These are phyloP conservation scores for Quercus alba DNA, from an alignment of 306 rosid species.

Conservation along the genomic window DNA sequence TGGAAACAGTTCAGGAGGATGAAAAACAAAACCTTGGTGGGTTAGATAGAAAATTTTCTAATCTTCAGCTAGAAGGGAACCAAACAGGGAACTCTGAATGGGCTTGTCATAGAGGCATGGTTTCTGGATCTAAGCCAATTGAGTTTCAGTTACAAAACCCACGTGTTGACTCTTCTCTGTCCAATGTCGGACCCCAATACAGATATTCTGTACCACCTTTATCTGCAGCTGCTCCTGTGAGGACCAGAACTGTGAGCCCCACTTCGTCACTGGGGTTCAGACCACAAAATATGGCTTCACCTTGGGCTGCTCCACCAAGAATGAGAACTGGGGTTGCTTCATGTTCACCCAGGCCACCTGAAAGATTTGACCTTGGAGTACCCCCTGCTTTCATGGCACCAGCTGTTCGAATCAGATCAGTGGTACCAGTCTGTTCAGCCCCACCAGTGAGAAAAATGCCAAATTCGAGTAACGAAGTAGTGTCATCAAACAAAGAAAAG, in stretches of 20 bases:
- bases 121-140: slow-evolving; percentile 27
- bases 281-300: slow-evolving; percentile 33
- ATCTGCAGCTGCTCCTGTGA: slow-evolving; percentile 34
- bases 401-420: slow-evolving; percentile 70
- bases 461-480: slow-evolving; percentile 26
- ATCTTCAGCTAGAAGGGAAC: slow-evolving; percentile 28
- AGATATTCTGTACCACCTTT: slow-evolving; percentile 39
- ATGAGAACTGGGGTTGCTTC: slow-evolving; percentile 40
- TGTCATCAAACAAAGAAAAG: slow-evolving; percentile 24
- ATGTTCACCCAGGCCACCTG: slow-evolving; percentile 33
- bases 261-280: slow-evolving; percentile 34
- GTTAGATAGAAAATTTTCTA: slow-evolving; percentile 29
- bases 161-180: slow-evolving; percentile 15
- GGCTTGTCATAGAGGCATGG: slow-evolving; percentile 31
- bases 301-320: slow-evolving; percentile 40
- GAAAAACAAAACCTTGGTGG: slow-evolving; percentile 34
- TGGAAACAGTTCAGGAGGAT: slow-evolving; percentile 30
- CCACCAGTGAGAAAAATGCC: slow-evolving; percentile 53
- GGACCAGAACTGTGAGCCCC: slow-evolving; percentile 31
- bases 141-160: slow-evolving; percentile 37
- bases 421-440: slow-evolving; percentile 83
- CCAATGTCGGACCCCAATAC: slow-evolving; percentile 25
- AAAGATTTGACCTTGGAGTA: slow-evolving; percentile 27
- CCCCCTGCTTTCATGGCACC: slow-evolving; percentile 62
- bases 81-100: slow-evolving; percentile 35